phyloP scores from a whole-genome alignment of 2,329 filamentous ascomycete genomes.

The Fusarium nygamai region DNA sequence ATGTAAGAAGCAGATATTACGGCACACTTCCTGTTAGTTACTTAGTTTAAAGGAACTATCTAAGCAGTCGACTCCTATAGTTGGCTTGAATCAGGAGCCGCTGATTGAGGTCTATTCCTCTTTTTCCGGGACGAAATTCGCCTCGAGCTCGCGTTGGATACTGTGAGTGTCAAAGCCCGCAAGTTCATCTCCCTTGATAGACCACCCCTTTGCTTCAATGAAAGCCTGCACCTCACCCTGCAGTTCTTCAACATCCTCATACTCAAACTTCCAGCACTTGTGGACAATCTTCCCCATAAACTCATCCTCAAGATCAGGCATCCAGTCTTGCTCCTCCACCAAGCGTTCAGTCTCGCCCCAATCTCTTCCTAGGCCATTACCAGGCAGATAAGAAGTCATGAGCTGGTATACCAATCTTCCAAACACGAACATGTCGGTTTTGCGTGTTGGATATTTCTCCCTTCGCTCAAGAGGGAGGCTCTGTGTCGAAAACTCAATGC shows the following conservation, averaged over 20 bases:
- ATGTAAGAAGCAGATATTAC: too few relatives aligned
- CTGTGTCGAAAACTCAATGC: too few relatives aligned
- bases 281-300: background rate
- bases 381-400: background rate
- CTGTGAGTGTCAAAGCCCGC: background rate
- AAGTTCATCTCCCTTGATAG: background rate
- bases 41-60: too few relatives aligned
- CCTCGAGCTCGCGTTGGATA: background rate
- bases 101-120: fast-evolving
- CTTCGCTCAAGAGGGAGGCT: too few relatives aligned
- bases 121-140: fast-evolving
- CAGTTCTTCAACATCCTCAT: background rate
- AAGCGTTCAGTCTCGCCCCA: too few relatives aligned
- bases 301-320: background rate
- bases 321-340: background rate
- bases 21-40: too few relatives aligned
- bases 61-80: too few relatives aligned
- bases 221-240: background rate
- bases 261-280: background rate
- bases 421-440: background rate
- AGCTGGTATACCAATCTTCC: background rate
- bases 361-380: too few relatives aligned
- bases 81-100: too few relatives aligned
- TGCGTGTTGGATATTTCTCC: too few relatives aligned
- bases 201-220: background rate